These are phyloP conservation scores for Hymenoscyphus albidus DNA, from an alignment of 2,329 filamentous ascomycete species.

Conservation along the genomic window DNA sequence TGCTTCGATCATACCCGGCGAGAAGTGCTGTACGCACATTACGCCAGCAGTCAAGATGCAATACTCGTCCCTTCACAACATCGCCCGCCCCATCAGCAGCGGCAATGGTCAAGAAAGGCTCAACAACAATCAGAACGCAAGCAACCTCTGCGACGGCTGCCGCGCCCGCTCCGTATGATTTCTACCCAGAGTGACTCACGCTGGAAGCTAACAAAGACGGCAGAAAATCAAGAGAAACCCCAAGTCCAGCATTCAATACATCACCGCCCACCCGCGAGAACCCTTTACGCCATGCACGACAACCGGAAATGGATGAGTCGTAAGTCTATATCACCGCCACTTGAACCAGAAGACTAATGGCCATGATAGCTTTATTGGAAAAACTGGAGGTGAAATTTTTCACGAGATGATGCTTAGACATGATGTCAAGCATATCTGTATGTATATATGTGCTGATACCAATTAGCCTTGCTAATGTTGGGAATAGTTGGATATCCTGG, in stretches of 20 bases:
- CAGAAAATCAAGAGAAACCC: conserved; percentile 55
- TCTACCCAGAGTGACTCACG: conserved; percentile 21
- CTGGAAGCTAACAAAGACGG: conserved; percentile 28
- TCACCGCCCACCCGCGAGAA: conserved; percentile 45
- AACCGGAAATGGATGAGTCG: conserved; percentile 74
- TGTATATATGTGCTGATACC: conserved; percentile 39
- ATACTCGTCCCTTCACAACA: conserved; percentile 41
- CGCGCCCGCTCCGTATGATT: conserved; percentile 25
- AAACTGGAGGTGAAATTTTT: conserved; percentile 94
- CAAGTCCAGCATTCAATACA: conserved; percentile 60
- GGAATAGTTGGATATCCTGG: conserved; percentile 77
- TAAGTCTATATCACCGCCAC: conserved; percentile 45
- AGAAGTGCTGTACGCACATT: conserved; percentile 46
- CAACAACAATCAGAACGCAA: conserved; percentile 44
- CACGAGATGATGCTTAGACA: conserved; percentile 98
- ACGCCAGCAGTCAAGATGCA: conserved; percentile 29
- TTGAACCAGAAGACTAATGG: conserved; percentile 15
- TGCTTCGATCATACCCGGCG: conserved; percentile 49
- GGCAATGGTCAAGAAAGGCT: conserved; percentile 37
- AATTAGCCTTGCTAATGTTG: conserved; percentile 18
- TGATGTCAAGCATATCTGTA: conserved; percentile 90
- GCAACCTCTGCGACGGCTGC: conserved; percentile 44
- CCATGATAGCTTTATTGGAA: conserved; percentile 73
- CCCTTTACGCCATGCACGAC: conserved; percentile 57
- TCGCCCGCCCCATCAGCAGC: conserved; percentile 37